These are phyloP conservation scores for Luffa acutangula DNA, from an alignment of 306 rosid genomes.

Conservation along the genomic window DNA sequence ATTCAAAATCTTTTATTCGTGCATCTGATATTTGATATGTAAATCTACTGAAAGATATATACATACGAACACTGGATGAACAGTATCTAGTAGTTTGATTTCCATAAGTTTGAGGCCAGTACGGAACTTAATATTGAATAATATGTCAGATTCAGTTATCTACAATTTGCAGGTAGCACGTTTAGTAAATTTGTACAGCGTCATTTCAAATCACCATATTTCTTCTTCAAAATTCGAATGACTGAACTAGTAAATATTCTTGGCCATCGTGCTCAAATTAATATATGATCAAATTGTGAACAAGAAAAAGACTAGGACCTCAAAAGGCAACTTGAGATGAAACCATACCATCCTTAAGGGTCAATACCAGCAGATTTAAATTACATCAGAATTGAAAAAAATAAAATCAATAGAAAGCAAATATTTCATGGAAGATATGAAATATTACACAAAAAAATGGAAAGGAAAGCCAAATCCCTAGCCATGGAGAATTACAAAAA, in stretches of 20 bases:
- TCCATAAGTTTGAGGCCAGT: background rate
- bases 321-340: background rate
- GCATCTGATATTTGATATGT: background rate
- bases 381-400: background rate
- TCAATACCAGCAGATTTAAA: background rate
- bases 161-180: background rate
- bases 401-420: background rate
- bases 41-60: background rate
- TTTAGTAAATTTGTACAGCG: background rate
- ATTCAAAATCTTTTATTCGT: background rate
- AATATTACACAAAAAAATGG: background rate
- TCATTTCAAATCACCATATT: background rate
- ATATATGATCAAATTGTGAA: background rate
- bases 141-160: background rate
- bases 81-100: background rate
- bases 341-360: background rate
- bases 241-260: background rate
- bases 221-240: background rate
- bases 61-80: background rate
- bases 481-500: background rate
- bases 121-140: background rate
- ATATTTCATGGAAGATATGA: background rate
- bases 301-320: background rate
- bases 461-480: background rate
- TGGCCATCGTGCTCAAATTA: background rate